A percentile compares a stretch with the other conserved stretches of the same genome.
These are phyloP conservation scores for Sarocladiaceae sp. DNA, from an alignment of 2,329 filamentous ascomycete species.

Conservation along the genomic window DNA sequence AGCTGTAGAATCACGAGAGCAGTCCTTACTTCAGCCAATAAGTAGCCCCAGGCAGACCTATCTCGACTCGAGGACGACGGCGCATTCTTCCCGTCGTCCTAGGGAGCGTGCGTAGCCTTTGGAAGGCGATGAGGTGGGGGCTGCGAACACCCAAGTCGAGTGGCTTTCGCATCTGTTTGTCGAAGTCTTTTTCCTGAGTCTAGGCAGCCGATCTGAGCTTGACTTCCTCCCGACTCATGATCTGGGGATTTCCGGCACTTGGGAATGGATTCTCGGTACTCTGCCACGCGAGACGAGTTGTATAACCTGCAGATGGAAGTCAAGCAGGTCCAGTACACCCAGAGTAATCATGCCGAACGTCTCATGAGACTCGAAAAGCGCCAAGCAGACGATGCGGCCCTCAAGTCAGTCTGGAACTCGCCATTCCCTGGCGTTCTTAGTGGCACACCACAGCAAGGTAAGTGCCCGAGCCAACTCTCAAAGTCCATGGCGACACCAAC, in stretches of 20 bases:
- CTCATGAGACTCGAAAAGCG: slow-evolving; percentile 57
- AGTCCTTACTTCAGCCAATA: not conserved
- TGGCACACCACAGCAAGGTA: slow-evolving; percentile 83
- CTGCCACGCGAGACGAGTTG: slow-evolving; percentile 56
- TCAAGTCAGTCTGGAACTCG: slow-evolving; percentile 89
- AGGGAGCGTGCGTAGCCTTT: not conserved
- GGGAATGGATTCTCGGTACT: slow-evolving; percentile 60
- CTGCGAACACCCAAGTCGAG: not conserved
- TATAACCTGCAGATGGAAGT: slow-evolving; percentile 65
- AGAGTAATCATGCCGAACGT: slow-evolving; percentile 56
- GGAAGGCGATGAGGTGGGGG: not conserved
- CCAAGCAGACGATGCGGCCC: slow-evolving; percentile 58
- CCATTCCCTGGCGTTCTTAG: slow-evolving; percentile 83
- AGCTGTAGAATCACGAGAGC: too few relatives aligned
- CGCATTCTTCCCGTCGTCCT: slow-evolving; percentile 5
- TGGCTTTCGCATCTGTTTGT: not conserved
- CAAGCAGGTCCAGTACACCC: slow-evolving; percentile 59
- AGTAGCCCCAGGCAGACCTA: not conserved
- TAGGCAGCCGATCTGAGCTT: too few relatives aligned
- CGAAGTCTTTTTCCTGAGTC: too few relatives aligned
- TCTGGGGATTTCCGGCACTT: not conserved
- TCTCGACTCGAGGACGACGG: slow-evolving; percentile 5
- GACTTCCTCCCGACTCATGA: not conserved
- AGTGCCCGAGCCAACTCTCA: too few relatives aligned
- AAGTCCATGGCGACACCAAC: too few relatives aligned